Evolutionary conservation across 1,139 yeast species (phyloP).

Genomic region (Magnusiomyces sp.): DNA sequence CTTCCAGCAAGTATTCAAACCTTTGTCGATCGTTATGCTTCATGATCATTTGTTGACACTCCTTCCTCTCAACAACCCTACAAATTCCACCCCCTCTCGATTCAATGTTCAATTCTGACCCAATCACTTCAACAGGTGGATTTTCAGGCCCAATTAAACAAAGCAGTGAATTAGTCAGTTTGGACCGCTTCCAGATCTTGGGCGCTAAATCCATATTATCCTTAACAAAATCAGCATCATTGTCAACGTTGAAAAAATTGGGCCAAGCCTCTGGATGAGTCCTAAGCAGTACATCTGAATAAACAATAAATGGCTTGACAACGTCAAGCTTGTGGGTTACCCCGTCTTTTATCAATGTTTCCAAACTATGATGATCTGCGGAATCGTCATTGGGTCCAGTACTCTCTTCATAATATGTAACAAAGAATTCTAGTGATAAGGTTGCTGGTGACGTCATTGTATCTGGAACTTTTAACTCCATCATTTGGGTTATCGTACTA

Average conservation of each 20-base stretch:
- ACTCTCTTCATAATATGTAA: slow-evolving; percentile 21
- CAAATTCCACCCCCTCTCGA: slow-evolving; percentile 16
- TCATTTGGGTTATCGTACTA: slow-evolving; percentile 9
- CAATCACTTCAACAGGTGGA: slow-evolving; percentile 18
- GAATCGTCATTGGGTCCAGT: neutral
- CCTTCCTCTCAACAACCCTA: slow-evolving; percentile 15
- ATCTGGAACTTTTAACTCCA: slow-evolving; percentile 20
- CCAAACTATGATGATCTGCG: slow-evolving; percentile 19
- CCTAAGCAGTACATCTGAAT: slow-evolving; percentile 29
- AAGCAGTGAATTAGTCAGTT: slow-evolving; percentile 10
- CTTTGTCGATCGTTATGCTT: slow-evolving; percentile 24
- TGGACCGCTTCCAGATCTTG: slow-evolving; percentile 13
- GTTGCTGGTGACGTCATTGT: slow-evolving; percentile 14
- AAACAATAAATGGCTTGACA: slow-evolving; percentile 28
- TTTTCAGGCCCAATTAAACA: slow-evolving; percentile 16
- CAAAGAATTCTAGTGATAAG: slow-evolving; percentile 18
- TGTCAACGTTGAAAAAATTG: slow-evolving; percentile 28
- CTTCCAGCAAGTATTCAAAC: slow-evolving; percentile 23
- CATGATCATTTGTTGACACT: slow-evolving; percentile 14
- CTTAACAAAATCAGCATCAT: neutral
- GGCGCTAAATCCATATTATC: slow-evolving; percentile 12
- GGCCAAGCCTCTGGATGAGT: slow-evolving; percentile 30
- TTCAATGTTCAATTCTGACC: slow-evolving; percentile 13
- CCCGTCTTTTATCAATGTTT: slow-evolving; percentile 23
- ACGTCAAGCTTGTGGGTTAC: slow-evolving; percentile 24